phyloP scores from a whole-genome alignment of 176 grass and related monocot species.

The Phoenix dactylifera region DNA sequence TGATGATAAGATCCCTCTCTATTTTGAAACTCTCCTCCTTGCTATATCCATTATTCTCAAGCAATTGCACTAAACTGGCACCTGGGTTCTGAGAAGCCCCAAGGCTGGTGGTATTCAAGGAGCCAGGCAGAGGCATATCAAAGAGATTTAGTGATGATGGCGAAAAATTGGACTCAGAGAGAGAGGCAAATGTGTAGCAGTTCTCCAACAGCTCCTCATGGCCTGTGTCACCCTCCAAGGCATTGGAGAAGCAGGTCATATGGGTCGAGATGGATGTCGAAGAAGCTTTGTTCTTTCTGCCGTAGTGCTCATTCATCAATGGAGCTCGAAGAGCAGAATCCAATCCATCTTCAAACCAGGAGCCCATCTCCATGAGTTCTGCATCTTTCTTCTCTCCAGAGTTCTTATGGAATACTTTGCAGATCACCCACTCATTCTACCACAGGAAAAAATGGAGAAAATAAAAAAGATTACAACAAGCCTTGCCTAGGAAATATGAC shows the following conservation, averaged over 20 bases:
- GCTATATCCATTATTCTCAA: conserved; percentile 19
- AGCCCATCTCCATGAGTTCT: not conserved
- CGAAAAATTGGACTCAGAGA: too few relatives aligned
- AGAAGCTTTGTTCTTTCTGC: not conserved
- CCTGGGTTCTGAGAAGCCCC: conserved; percentile 8
- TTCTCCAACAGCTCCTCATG: not conserved
- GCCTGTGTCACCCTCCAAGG: not conserved
- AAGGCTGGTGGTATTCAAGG: too few relatives aligned
- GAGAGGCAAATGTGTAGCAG: not conserved
- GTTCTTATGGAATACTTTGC: conserved; percentile 4
- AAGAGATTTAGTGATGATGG: too few relatives aligned
- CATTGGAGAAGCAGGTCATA: conserved; percentile 16
- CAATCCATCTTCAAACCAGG: conserved; percentile 2
- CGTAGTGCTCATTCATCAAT: not conserved
- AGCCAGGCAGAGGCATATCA: too few relatives aligned
- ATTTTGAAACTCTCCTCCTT: not conserved
- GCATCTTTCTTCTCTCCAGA: conserved; percentile 2
- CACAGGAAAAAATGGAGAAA: not conserved
- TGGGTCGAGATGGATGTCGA: not conserved
- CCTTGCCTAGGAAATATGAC: too few relatives aligned
- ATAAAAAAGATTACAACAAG: not conserved
- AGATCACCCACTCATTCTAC: conserved; percentile 15
- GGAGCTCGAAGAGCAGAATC: not conserved
- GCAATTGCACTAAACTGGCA: conserved; percentile 47
- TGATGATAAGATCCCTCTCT: conserved; percentile 34